These are phyloP conservation scores for Asterophora lycoperdoides DNA, from an alignment of 768 basidiomycete genomes.

Conservation along the genomic window DNA sequence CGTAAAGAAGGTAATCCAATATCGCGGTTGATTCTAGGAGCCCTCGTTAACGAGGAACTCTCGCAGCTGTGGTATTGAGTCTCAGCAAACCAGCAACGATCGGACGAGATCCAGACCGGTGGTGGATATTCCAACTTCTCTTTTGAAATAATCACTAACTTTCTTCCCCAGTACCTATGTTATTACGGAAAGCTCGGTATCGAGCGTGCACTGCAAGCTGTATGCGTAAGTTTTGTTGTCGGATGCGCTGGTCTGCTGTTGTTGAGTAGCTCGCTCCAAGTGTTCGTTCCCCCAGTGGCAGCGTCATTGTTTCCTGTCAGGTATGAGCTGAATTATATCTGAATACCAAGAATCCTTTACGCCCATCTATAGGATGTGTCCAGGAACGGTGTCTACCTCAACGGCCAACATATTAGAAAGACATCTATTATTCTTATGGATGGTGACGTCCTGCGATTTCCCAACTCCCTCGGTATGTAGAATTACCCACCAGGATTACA, in stretches of 20 bases:
- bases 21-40: neutral
- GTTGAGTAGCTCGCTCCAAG: constrained; percentile 30
- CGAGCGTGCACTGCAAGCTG: constrained; percentile 70
- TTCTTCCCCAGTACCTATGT: constrained; percentile 51
- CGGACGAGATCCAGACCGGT: constrained; percentile 66
- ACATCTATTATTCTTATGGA: constrained; percentile 71
- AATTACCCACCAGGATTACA: neutral
- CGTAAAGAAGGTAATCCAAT: constrained; percentile 54
- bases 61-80: constrained; percentile 53
- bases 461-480: constrained; percentile 54
- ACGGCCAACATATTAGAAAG: constrained; percentile 65
- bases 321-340: constrained; percentile 30
- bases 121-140: constrained; percentile 36
- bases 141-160: neutral
- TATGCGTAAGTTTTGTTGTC: constrained; percentile 54
- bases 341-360: neutral
- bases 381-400: constrained; percentile 69
- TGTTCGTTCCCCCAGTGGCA: constrained; percentile 65
- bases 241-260: neutral
- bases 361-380: constrained; percentile 56
- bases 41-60: neutral
- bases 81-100: constrained; percentile 62
- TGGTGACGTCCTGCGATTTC: constrained; percentile 66
- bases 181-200: constrained; percentile 57
- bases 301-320: constrained; percentile 76